phyloP scores from a whole-genome alignment of 768 basidiomycete species.

The Pseudohyphozyma bogoriensis region DNA sequence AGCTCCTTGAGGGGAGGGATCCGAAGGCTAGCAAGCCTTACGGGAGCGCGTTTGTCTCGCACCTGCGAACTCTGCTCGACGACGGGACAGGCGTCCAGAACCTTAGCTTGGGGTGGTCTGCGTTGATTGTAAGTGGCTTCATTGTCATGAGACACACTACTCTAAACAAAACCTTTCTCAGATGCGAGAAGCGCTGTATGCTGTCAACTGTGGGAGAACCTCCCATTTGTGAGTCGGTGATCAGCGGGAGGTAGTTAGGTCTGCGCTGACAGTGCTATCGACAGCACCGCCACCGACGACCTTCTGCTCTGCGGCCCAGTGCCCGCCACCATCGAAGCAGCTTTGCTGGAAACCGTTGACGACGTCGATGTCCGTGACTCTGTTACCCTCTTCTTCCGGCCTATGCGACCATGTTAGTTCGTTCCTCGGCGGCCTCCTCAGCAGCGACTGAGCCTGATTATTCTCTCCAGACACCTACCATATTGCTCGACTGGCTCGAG shows the following conservation, averaged over 20 bases:
- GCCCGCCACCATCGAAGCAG: slow-evolving; percentile 17
- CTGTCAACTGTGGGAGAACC: slow-evolving; percentile 18
- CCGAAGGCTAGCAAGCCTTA: slow-evolving; percentile 23
- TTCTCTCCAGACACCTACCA: slow-evolving; percentile 11
- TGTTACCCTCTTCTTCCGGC: slow-evolving; percentile 23
- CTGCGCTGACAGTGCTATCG: neutral
- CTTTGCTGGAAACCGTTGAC: slow-evolving; percentile 25
- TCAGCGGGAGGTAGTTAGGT: neutral
- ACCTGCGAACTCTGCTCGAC: slow-evolving; percentile 21
- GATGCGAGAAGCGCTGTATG: slow-evolving; percentile 27
- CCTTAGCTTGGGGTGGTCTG: slow-evolving; percentile 21
- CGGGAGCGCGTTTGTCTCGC: slow-evolving; percentile 22
- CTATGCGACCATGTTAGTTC: slow-evolving; percentile 14
- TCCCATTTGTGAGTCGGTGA: slow-evolving; percentile 13
- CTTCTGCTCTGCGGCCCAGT: slow-evolving; percentile 19
- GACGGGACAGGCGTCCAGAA: neutral
- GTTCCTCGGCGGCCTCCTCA: neutral
- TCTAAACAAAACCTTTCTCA: neutral
- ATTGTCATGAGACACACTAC: no score
- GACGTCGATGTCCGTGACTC: slow-evolving; percentile 27
- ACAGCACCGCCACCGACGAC: slow-evolving; percentile 21
- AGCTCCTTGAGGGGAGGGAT: slow-evolving; percentile 25
- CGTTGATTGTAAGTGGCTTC: slow-evolving; percentile 10
- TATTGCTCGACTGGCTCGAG: slow-evolving; percentile 16
- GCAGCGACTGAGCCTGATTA: neutral